Evolutionary conservation across 192 early-diverging fungal genomes (phyloP).

Genomic region (Umbelopsis vinacea): DNA sequence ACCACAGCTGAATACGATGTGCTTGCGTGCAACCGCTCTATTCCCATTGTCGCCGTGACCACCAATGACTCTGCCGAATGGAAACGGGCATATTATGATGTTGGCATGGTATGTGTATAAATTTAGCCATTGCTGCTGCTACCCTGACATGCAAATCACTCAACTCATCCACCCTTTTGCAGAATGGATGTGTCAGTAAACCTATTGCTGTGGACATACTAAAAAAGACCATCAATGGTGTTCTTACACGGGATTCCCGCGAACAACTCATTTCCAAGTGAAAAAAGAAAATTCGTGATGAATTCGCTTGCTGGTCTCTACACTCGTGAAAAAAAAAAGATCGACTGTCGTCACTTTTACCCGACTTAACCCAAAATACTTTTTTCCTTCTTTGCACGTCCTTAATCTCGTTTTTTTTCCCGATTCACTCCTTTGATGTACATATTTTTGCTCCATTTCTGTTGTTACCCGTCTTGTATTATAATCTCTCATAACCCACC

Average conservation of each 20-base stretch:
- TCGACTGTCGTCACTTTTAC: too few relatives aligned
- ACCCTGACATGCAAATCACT: too few relatives aligned
- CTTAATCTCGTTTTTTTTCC: too few relatives aligned
- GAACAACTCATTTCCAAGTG: neutral
- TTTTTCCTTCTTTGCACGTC: too few relatives aligned
- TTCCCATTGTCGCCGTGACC: constrained; percentile 71
- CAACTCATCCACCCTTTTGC: too few relatives aligned
- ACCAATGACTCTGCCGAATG: constrained; percentile 59
- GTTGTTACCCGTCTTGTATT: neutral
- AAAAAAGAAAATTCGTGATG: too few relatives aligned
- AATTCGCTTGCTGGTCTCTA: too few relatives aligned
- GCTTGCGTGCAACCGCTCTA: constrained; percentile 52
- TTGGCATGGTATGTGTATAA: constrained; percentile 51
- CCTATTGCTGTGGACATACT: constrained; percentile 39
- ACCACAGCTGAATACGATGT: constrained; percentile 35
- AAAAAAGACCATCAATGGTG: constrained; percentile 20
- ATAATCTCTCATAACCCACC: neutral
- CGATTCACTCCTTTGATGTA: too few relatives aligned
- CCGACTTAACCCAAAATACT: too few relatives aligned
- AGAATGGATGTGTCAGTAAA: constrained; percentile 58
- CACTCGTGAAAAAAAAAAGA: too few relatives aligned
- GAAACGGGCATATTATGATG: constrained; percentile 51
- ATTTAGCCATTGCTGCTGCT: neutral
- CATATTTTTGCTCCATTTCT: neutral
- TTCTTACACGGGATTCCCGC: constrained; percentile 18